Conservation (phyloP, 202 grass and related monocot genomes). For the Schoenoplectus tabernaemontani region DNA sequence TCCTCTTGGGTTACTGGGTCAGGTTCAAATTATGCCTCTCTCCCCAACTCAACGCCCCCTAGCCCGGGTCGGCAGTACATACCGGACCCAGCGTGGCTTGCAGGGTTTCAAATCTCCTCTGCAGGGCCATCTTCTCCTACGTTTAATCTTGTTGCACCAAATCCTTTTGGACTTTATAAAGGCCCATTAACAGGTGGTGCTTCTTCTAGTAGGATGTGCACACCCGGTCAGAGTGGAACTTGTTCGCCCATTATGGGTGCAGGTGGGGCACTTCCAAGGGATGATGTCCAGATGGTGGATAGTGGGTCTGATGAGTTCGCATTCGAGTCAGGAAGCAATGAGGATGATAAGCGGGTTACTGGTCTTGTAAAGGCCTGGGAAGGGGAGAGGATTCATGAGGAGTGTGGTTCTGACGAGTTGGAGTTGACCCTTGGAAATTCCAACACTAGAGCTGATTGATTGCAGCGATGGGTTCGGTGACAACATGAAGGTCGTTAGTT, state of each 20-base stretch:
- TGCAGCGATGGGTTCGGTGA: neutral
- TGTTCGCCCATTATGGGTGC: constrained; percentile 31
- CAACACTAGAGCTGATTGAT: constrained; percentile 32
- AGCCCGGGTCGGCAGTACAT: constrained; percentile 29
- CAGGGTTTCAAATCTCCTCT: constrained; percentile 36
- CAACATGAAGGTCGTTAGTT: constrained; percentile 9
- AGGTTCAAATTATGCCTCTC: constrained; percentile 12
- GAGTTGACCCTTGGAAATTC: constrained; percentile 66
- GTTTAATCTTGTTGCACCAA: constrained; percentile 31
- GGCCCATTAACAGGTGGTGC: constrained; percentile 26
- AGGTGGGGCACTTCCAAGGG: neutral
- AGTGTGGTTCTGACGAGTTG: constrained; percentile 34
- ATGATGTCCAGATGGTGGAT: constrained; percentile 25
- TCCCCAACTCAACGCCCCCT: constrained; percentile 33
- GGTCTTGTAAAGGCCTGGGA: constrained; percentile 47
- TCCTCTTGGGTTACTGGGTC: constrained; percentile 22
- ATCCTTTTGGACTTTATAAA: constrained; percentile 32
- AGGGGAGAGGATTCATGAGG: constrained; percentile 41
- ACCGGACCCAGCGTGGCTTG: constrained; percentile 41
- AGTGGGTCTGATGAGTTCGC: constrained; percentile 28
- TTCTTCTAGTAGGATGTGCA: constrained; percentile 30
- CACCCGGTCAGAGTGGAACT: constrained; percentile 35
- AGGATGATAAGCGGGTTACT: constrained; percentile 11
- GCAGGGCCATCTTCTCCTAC: constrained; percentile 41
- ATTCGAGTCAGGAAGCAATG: constrained; percentile 29